Conservation (phyloP, 148 eudicot species). For the Bassia scoparia region DNA sequence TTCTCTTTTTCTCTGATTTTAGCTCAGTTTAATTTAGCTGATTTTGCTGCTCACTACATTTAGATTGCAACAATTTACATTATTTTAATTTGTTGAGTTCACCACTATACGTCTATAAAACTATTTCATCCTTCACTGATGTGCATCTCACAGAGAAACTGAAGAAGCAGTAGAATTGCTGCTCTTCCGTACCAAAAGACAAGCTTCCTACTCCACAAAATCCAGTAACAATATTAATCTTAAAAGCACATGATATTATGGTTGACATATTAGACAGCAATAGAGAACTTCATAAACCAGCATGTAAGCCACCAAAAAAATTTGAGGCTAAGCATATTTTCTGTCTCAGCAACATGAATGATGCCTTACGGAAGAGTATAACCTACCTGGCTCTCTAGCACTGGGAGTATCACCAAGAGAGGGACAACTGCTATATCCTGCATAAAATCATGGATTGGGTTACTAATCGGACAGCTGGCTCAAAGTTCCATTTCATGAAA, state of each 20-base stretch:
- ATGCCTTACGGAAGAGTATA: neutral
- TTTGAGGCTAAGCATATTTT: neutral
- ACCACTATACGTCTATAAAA: neutral
- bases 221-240: neutral
- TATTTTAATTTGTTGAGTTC: neutral
- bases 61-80: no score
- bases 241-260: neutral
- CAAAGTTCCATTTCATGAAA: slow-evolving; percentile 6
- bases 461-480: neutral
- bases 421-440: slow-evolving; percentile 99
- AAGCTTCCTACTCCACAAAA: neutral
- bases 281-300: neutral
- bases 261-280: neutral
- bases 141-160: neutral
- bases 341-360: neutral
- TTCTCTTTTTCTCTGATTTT: no score
- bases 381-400: slow-evolving; percentile 91
- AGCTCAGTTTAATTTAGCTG: no score
- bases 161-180: neutral
- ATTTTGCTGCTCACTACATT: no score
- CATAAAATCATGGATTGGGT: slow-evolving; percentile 30
- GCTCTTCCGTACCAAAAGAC: neutral
- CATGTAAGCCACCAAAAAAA: neutral
- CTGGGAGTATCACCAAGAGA: slow-evolving; percentile 93
- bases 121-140: neutral